These are phyloP conservation scores for Prunus padus DNA, from an alignment of 306 rosid species.

Conservation along the genomic window DNA sequence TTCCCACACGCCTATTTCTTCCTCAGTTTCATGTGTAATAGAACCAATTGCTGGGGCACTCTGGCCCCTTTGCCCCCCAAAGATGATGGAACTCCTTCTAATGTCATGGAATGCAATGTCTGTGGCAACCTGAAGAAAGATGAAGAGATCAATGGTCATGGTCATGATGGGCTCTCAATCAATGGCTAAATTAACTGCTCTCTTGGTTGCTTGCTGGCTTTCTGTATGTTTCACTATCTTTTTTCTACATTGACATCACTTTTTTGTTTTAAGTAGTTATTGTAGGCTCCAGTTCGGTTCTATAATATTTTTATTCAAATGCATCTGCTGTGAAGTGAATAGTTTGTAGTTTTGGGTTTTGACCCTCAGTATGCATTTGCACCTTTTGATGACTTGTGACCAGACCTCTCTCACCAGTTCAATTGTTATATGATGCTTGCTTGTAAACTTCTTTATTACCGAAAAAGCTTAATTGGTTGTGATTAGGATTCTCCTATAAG, in stretches of 20 bases:
- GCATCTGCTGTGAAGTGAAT: neutral
- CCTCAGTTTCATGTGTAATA: slow-evolving; percentile 62
- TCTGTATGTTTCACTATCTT: slow-evolving; percentile 27
- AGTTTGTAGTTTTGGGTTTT: neutral
- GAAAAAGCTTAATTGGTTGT: neutral
- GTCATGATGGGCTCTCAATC: slow-evolving; percentile 40
- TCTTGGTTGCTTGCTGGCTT: slow-evolving; percentile 5
- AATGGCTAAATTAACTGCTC: slow-evolving; percentile 33
- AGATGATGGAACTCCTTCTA: slow-evolving; percentile 35
- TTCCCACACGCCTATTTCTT: slow-evolving; percentile 88
- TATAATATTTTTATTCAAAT: neutral
- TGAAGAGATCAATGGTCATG: slow-evolving; percentile 27
- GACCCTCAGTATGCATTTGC: neutral
- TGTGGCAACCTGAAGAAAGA: slow-evolving; percentile 56
- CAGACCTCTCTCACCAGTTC: neutral
- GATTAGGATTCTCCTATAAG: neutral
- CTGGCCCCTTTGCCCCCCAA: slow-evolving; percentile 66
- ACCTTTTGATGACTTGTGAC: neutral
- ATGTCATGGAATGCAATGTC: slow-evolving; percentile 69
- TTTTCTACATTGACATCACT: neutral
- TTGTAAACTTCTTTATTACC: neutral
- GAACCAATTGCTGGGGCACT: slow-evolving; percentile 69
- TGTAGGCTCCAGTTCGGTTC: neutral
- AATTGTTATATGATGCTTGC: neutral
- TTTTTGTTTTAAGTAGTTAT: neutral